Conservation (phyloP, 805 yeast genomes). For the Candida maris region DNA sequence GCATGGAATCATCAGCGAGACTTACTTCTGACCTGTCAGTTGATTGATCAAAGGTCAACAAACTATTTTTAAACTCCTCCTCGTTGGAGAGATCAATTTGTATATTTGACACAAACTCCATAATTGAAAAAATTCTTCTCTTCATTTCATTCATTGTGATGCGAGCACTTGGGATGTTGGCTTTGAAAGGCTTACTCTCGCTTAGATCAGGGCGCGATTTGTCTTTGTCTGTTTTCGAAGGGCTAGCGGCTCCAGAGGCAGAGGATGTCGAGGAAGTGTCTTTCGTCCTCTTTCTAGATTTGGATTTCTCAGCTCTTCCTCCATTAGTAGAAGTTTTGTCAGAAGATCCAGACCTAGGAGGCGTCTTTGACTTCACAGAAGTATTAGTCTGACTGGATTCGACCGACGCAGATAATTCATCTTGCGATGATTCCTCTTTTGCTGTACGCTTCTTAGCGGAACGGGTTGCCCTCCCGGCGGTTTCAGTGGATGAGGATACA, state of each 20-base stretch:
- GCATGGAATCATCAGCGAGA: slow-evolving; percentile 23
- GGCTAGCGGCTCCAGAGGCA: not conserved
- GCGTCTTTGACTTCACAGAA: slow-evolving; percentile 10
- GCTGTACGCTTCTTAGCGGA: slow-evolving; percentile 19
- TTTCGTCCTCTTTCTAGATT: slow-evolving; percentile 16
- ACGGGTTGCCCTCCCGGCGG: slow-evolving; percentile 25
- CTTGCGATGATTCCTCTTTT: slow-evolving; percentile 21
- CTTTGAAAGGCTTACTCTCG: slow-evolving; percentile 71
- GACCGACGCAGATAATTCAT: slow-evolving; percentile 12
- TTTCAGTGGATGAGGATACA: slow-evolving; percentile 30
- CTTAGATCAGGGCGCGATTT: slow-evolving; percentile 35
- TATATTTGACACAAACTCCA: slow-evolving; percentile 86
- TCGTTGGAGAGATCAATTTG: slow-evolving; percentile 80
- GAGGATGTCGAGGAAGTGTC: slow-evolving; percentile 3
- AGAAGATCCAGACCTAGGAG: slow-evolving; percentile 20
- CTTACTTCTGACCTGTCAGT: slow-evolving; percentile 28
- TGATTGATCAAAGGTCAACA: slow-evolving; percentile 27
- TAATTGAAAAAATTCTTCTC: slow-evolving; percentile 80
- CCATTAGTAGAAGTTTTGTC: slow-evolving; percentile 7
- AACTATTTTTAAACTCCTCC: slow-evolving; percentile 47
- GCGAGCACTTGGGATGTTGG: slow-evolving; percentile 76
- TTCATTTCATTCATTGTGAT: slow-evolving; percentile 80
- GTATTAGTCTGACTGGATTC: slow-evolving; percentile 9
- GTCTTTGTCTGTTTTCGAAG: slow-evolving; percentile 17
- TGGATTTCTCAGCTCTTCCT: slow-evolving; percentile 16